Base-by-base conservation (phyloP, 106 monocot species). In the Iris macrosiphon region DNA sequence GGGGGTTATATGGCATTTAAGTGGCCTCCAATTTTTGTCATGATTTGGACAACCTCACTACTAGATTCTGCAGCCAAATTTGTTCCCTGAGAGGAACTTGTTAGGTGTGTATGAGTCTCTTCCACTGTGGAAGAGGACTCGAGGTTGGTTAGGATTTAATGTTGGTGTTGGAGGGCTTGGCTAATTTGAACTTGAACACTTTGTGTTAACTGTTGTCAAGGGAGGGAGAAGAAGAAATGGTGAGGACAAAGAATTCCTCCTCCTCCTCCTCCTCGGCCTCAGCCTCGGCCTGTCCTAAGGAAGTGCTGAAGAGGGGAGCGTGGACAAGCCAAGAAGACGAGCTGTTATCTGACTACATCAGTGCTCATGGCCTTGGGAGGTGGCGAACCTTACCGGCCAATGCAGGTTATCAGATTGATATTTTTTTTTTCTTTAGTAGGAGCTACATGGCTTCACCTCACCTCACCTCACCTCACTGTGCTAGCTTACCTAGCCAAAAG, bases 281-380 rank as follows among this genome's bases (percentile, higher is more conserved):
- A n/a, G n/a, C n/a, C n/a, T n/a, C n/a, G 8, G 55, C 74, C 45
- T 59, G 62, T 31, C 58, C 26, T 1, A 62, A 77, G 59, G 75
- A 65, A 47, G 78, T 60, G 15, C 25, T 82, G 31, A 82, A 79
- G 51, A 64, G 68, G 28, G 87, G 87, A 31, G 72, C 78, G 11
- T 87, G 82, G 87, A 82, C 82, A 37, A 72, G 60, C 30, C 61
- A 87, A n/a, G 87, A 79, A 60, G 87, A 87, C 71, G 75, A 82
- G 51, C 40, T 87, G 40, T 50, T 82, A 10, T 74, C 76, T 4
- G 82, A 87, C 17, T 82, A 82, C 33, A 87, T 87, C 40, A 50
- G 18, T 13, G 40, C 49, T 53, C 74, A 87, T 44, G 82, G 82
- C 27, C 34, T 61, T 3, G 82, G 75, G 19, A 70, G 61, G 39